Evolutionary conservation across 2,329 filamentous ascomycete species (phyloP).

Genomic region (Aspergillus hiratsukae): DNA sequence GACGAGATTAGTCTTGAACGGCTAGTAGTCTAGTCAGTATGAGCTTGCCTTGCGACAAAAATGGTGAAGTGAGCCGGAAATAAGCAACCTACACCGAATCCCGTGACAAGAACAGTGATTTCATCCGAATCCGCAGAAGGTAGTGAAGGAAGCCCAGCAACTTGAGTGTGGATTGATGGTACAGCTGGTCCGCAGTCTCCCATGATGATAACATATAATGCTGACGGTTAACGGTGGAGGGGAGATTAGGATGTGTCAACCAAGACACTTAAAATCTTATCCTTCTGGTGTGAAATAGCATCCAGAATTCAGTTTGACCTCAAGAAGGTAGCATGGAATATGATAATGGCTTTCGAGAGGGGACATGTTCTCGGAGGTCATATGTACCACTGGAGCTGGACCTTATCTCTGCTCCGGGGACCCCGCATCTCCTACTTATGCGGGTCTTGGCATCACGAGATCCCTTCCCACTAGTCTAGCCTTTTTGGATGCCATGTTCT

Average conservation of each 20-base stretch:
- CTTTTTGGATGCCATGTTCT: too few relatives aligned
- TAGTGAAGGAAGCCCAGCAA: slow-evolving; percentile 10
- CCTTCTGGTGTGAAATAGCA: too few relatives aligned
- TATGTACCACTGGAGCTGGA: background rate
- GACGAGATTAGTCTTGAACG: slow-evolving; percentile 67
- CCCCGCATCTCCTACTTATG: background rate
- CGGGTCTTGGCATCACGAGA: background rate
- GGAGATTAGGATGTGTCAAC: too few relatives aligned
- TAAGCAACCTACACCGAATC: slow-evolving; percentile 30
- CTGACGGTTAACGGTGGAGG: background rate
- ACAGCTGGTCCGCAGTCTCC: slow-evolving; percentile 28
- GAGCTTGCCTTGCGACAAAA: background rate
- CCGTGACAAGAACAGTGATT: slow-evolving; percentile 33
- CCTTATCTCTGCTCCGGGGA: background rate
- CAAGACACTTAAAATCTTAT: too few relatives aligned
- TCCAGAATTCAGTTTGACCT: too few relatives aligned
- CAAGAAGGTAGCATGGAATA: too few relatives aligned
- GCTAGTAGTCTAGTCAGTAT: slow-evolving; percentile 45
- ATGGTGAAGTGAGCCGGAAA: background rate
- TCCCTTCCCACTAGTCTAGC: too few relatives aligned
- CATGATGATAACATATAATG: slow-evolving; percentile 16
- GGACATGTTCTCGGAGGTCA: background rate
- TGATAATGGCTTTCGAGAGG: background rate
- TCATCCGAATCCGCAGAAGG: slow-evolving; percentile 19
- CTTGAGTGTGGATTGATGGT: slow-evolving; percentile 10